Percentiles rank a stretch among this genome's conserved stretches.
Conservation (phyloP, 2,329 filamentous ascomycete species). For the Biscogniauxia sp. region DNA sequence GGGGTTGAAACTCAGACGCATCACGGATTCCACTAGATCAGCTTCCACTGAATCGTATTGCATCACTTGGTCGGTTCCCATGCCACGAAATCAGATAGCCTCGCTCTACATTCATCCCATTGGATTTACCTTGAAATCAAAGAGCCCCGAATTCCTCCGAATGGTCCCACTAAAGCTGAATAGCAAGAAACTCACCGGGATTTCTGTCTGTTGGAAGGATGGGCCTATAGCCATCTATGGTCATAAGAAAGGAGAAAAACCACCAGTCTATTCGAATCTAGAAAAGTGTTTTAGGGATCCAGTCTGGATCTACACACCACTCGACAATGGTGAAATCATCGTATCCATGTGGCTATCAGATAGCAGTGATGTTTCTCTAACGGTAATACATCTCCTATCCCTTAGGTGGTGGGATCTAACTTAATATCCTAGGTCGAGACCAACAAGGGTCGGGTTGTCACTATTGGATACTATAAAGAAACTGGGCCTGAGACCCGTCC, state of each 20-base stretch:
- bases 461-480: background rate
- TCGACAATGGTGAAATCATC: background rate
- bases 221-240: background rate
- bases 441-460: background rate
- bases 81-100: background rate
- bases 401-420: background rate
- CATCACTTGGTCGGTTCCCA: background rate
- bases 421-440: background rate
- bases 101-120: background rate
- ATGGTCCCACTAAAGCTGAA: background rate
- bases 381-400: background rate
- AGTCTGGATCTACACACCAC: background rate
- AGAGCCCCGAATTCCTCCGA: background rate
- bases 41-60: background rate
- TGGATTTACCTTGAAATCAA: background rate
- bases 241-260: background rate
- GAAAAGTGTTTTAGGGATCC: background rate
- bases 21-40: background rate
- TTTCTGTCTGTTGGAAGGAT: background rate
- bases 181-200: background rate
- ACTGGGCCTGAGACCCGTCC: background rate
- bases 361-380: background rate
- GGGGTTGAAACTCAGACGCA: background rate
- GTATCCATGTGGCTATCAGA: background rate
- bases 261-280: background rate